phyloP scores from a whole-genome alignment of 306 rosid species.

The Cicer yamashitae region DNA sequence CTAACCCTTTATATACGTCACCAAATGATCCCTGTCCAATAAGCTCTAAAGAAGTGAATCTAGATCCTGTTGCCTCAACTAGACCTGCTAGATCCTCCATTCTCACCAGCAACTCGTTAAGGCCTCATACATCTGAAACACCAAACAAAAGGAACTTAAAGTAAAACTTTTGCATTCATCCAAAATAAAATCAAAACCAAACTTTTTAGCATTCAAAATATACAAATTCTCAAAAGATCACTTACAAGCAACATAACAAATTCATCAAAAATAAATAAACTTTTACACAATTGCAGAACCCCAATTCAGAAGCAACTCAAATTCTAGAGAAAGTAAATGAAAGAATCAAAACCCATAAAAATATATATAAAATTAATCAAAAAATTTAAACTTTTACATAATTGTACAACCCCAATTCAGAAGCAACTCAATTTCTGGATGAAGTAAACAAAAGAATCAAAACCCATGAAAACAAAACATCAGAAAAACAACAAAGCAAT shows the following conservation, averaged over 20 bases:
- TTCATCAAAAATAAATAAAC: constrained; percentile 10
- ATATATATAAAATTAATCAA: not conserved
- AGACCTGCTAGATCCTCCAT: constrained; percentile 87
- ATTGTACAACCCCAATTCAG: too few relatives aligned
- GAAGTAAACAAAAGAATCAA: constrained; percentile 15
- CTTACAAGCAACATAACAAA: constrained; percentile 33
- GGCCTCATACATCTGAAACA: constrained; percentile 48
- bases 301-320: constrained; percentile 41
- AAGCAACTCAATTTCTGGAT: too few relatives aligned
- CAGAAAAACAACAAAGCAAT: constrained; percentile 34
- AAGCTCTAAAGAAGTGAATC: constrained; percentile 84
- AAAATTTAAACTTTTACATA: not conserved
- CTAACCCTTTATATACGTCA: constrained; percentile 94
- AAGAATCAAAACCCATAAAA: constrained; percentile 16
- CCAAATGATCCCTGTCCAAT: constrained; percentile 99
- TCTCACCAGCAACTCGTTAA: constrained; percentile 47
- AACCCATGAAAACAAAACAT: constrained; percentile 42
- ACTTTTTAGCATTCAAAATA: constrained; percentile 41
- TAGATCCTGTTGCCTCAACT: constrained; percentile 80
- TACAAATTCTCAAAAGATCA: constrained; percentile 50
- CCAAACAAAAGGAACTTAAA: constrained; percentile 38
- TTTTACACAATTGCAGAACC: constrained; percentile 33
- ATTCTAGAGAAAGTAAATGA: not conserved
- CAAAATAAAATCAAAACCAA: constrained; percentile 42
- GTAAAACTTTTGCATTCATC: constrained; percentile 44